Percentiles rank a stretch among this genome's conserved stretches.
phyloP scores from a whole-genome alignment of 2,329 filamentous ascomycete genomes.

The Pseudogymnoascus sp. region DNA sequence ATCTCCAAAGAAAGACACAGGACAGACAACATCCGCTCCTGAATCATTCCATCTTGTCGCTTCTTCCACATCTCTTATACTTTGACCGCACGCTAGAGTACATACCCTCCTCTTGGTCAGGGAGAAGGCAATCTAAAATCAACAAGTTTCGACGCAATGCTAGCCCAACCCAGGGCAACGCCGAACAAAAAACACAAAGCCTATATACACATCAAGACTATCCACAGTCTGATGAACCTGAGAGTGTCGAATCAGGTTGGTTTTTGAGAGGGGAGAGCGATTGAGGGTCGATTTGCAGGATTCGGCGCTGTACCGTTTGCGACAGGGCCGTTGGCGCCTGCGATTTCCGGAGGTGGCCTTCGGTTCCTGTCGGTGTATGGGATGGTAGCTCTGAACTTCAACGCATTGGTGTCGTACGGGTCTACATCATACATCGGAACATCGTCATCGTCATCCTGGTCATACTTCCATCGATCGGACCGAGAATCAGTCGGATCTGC shows the following conservation, averaged over 20 bases:
- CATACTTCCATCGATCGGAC: slow-evolving; percentile 76
- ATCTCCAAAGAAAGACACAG: slow-evolving; percentile 2
- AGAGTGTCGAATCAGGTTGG: slow-evolving; percentile 7
- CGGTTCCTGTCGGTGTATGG: slow-evolving; percentile 17
- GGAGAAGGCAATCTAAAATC: slow-evolving; percentile 11
- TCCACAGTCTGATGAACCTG: slow-evolving; percentile 1
- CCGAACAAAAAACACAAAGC: slow-evolving; percentile 17
- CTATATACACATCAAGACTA: slow-evolving; percentile 6
- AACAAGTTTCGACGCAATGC: slow-evolving; percentile 21
- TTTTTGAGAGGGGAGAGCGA: slow-evolving; percentile 10
- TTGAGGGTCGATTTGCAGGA: slow-evolving; percentile 12
- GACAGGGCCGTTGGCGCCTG: slow-evolving; percentile 15
- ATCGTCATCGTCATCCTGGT: slow-evolving; percentile 76
- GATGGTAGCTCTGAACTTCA: slow-evolving; percentile 50
- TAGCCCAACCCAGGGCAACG: slow-evolving; percentile 26
- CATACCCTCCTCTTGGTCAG: slow-evolving; percentile 10
- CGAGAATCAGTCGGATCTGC: slow-evolving; percentile 39
- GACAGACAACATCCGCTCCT: slow-evolving; percentile 1
- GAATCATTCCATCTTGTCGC: slow-evolving; percentile 6
- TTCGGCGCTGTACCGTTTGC: slow-evolving; percentile 15
- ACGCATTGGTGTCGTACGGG: slow-evolving; percentile 53
- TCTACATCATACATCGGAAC: slow-evolving; percentile 69
- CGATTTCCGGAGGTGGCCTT: slow-evolving; percentile 21
- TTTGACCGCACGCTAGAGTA: slow-evolving; percentile 6
- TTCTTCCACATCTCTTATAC: slow-evolving; percentile 7